Evolutionary conservation across 169 alveolate genomes (phyloP).

Genomic region (Eimeria falciformis): DNA sequence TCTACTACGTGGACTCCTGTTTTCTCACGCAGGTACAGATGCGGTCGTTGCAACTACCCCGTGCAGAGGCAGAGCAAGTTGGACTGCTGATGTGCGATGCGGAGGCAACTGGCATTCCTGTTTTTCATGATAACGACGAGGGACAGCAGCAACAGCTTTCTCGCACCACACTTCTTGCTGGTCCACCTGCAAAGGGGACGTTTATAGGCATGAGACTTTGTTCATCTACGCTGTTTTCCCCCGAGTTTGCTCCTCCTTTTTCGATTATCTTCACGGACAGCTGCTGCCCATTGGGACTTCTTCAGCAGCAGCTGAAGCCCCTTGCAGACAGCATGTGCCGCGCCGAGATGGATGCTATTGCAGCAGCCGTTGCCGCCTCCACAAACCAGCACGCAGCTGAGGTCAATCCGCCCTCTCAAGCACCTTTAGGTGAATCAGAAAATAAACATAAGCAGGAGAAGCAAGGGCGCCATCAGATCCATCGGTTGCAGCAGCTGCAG

Average conservation of each 20-base stretch:
- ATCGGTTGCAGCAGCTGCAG: neutral
- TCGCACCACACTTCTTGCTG: neutral
- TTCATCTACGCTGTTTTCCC: constrained; percentile 37
- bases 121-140: neutral
- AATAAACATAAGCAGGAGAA: neutral
- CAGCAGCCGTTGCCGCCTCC: constrained; percentile 35
- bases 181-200: constrained; percentile 48
- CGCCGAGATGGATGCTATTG: constrained; percentile 44
- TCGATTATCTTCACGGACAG: constrained; percentile 48
- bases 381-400: neutral
- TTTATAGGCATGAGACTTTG: constrained; percentile 50
- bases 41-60: constrained; percentile 34
- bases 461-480: neutral
- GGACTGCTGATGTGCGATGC: constrained; percentile 26
- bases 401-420: neutral
- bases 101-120: neutral
- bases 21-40: constrained; percentile 13
- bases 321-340: constrained; percentile 37
- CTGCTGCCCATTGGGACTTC: constrained; percentile 28
- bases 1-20: neutral
- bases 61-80: constrained; percentile 42
- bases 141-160: neutral
- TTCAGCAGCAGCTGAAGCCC: constrained; percentile 64
- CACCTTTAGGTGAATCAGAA: neutral
- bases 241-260: constrained; percentile 47